Evolutionary conservation across 768 basidiomycete species (phyloP).

Genomic region (Lentinula boryana): DNA sequence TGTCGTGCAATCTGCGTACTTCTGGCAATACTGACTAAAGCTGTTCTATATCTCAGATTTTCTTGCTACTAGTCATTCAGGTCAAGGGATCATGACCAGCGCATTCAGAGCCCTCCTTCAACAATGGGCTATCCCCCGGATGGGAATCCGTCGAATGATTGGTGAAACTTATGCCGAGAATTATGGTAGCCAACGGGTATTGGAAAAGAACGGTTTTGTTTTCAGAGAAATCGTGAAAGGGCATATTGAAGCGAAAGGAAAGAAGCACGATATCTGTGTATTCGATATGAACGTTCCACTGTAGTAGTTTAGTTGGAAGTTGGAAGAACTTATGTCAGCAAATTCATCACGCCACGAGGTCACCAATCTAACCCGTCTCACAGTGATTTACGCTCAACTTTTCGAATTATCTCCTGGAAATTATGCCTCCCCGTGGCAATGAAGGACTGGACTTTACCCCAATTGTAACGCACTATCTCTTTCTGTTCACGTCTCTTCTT

Average conservation of each 20-base stretch:
- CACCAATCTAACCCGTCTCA: not conserved
- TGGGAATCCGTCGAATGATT: constrained; percentile 46
- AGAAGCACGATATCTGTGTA: constrained; percentile 26
- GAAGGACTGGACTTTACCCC: constrained; percentile 83
- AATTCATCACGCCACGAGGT: not conserved
- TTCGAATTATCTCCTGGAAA: constrained; percentile 8
- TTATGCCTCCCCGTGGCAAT: constrained; percentile 51
- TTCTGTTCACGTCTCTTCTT: constrained; percentile 82
- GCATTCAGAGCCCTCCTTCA: constrained; percentile 48
- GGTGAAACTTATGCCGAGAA: constrained; percentile 28
- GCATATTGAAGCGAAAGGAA: constrained; percentile 30
- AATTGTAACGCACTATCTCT: constrained; percentile 87
- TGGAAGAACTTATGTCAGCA: not conserved
- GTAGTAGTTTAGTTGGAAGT: not conserved
- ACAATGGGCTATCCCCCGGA: constrained; percentile 59
- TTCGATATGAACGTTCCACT: constrained; percentile 23
- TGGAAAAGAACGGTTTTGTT: constrained; percentile 60
- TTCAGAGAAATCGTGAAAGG: constrained; percentile 32
- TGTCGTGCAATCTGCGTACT: not conserved
- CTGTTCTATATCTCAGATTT: constrained; percentile 36
- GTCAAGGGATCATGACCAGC: constrained; percentile 70
- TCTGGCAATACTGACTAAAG: not conserved
- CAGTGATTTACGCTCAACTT: not conserved
- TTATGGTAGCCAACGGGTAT: constrained; percentile 53
- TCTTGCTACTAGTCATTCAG: constrained; percentile 53